These are phyloP conservation scores for Tremella mesenterica DNA, from an alignment of 768 basidiomycete species.

Conservation along the genomic window DNA sequence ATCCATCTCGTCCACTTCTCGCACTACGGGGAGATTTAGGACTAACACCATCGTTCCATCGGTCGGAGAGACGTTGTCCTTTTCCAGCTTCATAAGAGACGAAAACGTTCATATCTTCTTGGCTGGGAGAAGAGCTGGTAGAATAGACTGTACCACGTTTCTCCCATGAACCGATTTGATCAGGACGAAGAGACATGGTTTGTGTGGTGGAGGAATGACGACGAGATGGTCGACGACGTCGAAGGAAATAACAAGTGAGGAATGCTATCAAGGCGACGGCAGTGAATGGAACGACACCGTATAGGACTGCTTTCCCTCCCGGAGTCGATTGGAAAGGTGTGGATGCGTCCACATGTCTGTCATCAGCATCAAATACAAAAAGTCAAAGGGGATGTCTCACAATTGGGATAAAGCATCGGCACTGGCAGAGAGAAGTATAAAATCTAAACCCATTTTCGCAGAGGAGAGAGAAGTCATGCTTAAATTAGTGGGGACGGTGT, in stretches of 20 bases:
- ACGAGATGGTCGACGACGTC: constrained; percentile 2
- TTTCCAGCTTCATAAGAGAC: constrained; percentile 17
- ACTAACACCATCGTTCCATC: constrained; percentile 7
- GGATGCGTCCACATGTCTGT: not conserved
- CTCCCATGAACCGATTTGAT: not conserved
- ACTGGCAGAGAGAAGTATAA: constrained; percentile 23
- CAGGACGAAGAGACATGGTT: not conserved
- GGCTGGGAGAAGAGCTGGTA: not conserved
- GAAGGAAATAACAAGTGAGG: constrained; percentile 7
- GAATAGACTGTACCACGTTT: not conserved
- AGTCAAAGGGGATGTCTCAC: constrained; percentile 7
- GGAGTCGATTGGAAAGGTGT: constrained; percentile 14
- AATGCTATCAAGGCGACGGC: constrained; percentile 10
- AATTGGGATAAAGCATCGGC: constrained; percentile 10
- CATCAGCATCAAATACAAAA: not conserved
- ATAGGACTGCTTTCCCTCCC: constrained; percentile 24
- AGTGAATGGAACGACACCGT: constrained; percentile 13
- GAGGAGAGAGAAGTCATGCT: constrained; percentile 26
- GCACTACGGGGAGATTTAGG: not conserved
- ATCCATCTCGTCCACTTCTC: too few species aligned
- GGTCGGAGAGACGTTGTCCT: constrained; percentile 11
- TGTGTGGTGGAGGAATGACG: not conserved
- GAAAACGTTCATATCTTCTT: constrained; percentile 14
- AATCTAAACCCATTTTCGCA: constrained; percentile 26
- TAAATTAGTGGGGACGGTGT: constrained; percentile 6